A percentile compares a stretch with the other conserved stretches of the same genome.
These are phyloP conservation scores for Strobilomyces confusus DNA, from an alignment of 768 basidiomycete species.

Conservation along the genomic window DNA sequence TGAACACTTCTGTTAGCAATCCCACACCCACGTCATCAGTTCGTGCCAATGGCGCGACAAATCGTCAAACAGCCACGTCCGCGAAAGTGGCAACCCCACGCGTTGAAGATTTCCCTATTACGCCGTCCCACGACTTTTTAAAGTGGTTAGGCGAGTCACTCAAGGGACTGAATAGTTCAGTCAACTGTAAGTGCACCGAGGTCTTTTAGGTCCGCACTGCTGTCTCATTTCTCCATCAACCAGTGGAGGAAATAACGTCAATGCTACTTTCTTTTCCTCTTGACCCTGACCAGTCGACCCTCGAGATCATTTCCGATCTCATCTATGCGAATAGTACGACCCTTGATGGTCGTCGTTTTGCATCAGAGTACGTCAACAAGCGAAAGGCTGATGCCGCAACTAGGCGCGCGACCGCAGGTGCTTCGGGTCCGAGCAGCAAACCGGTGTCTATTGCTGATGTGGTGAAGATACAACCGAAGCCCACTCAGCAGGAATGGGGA, in stretches of 20 bases:
- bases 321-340: conserved; percentile 95
- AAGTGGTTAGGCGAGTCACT: conserved; percentile 87
- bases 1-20: conserved; percentile 26
- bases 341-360: conserved; percentile 92
- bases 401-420: conserved; percentile 44
- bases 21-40: conserved; percentile 30
- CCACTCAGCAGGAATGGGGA: conserved; percentile 73
- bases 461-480: conserved; percentile 83
- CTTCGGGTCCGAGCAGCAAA: conserved; percentile 38
- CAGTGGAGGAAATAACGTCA: conserved; percentile 94
- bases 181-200: conserved; percentile 44
- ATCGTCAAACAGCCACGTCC: conserved; percentile 35
- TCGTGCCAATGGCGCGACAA: conserved; percentile 37
- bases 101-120: conserved; percentile 57
- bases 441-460: conserved; percentile 81
- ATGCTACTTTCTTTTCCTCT: conserved; percentile 95
- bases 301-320: conserved; percentile 91
- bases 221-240: conserved; percentile 18
- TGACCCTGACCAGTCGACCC: conserved; percentile 75
- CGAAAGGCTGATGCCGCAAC: conserved; percentile 77
- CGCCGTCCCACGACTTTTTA: conserved; percentile 87
- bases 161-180: conserved; percentile 59
- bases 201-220: conserved; percentile 1
- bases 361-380: conserved; percentile 82
- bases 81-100: conserved; percentile 32